A percentile compares a stretch with the other conserved stretches of the same genome.
These are phyloP conservation scores for Fraxinus albicans DNA, from an alignment of 305 asterid genomes.

Conservation along the genomic window DNA sequence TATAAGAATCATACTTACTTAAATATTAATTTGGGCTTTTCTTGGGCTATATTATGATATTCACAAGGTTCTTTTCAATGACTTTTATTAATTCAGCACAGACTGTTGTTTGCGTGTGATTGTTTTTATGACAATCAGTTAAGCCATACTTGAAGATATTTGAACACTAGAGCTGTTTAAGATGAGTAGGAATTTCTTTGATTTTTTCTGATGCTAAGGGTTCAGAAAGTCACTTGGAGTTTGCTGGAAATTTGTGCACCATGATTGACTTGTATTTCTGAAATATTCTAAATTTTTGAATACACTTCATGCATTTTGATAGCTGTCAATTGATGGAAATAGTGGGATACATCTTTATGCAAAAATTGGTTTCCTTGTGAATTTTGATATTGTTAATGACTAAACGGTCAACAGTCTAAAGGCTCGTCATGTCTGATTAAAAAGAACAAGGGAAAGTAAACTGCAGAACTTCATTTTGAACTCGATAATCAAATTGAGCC, in stretches of 20 bases:
- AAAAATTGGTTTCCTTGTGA: not conserved
- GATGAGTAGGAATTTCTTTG: not conserved
- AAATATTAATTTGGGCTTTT: not conserved
- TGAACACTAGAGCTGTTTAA: not conserved
- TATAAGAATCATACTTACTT: not conserved
- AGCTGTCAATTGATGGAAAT: not conserved
- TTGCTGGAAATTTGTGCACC: not conserved
- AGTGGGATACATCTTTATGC: not conserved
- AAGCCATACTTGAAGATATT: not conserved
- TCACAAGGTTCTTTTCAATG: not conserved
- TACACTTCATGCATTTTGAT: not conserved
- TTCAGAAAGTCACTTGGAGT: not conserved
- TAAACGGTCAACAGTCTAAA: not conserved
- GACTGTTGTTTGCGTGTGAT: not conserved
- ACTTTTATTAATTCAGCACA: not conserved
- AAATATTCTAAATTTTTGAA: not conserved
- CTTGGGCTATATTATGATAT: not conserved
- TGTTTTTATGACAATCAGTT: not conserved
- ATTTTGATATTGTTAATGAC: not conserved
- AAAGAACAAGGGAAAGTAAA: not conserved
- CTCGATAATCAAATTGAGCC: not conserved
- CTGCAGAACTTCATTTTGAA: not conserved
- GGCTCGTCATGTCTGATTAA: not conserved
- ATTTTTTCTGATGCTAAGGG: constrained; percentile 5
- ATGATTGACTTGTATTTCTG: not conserved